Percentiles rank a stretch among this genome's conserved stretches.
phyloP scores from a whole-genome alignment of 805 yeast species.

The Naumovozyma baii region DNA sequence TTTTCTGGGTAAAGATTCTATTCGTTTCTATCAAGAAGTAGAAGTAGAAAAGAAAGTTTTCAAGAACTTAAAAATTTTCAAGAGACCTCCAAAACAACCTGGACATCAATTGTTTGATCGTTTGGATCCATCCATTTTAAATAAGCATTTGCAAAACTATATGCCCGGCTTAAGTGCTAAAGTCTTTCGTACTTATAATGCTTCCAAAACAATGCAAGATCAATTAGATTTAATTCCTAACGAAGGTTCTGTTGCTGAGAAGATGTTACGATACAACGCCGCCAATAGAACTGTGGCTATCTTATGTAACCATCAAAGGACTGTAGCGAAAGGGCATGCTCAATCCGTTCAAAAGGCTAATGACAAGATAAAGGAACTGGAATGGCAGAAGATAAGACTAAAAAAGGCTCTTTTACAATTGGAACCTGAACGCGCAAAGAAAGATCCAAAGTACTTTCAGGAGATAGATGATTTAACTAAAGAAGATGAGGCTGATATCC shows the following conservation, averaged over 20 bases:
- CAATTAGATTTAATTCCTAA: constrained; percentile 78
- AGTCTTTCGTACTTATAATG: constrained; percentile 95
- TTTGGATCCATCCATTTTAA: constrained; percentile 70
- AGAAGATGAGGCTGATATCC: constrained; percentile 54
- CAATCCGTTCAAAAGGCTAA: constrained; percentile 68
- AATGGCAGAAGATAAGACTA: constrained; percentile 71
- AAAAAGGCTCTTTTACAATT: constrained; percentile 61
- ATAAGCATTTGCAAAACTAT: constrained; percentile 79
- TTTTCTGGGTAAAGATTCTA: constrained; percentile 91
- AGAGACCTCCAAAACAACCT: constrained; percentile 77
- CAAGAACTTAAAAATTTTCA: constrained; percentile 77
- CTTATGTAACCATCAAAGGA: constrained; percentile 92
- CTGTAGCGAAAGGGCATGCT: constrained; percentile 79
- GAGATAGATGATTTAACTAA: constrained; percentile 59
- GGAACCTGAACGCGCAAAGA: constrained; percentile 44
- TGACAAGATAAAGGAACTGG: constrained; percentile 67
- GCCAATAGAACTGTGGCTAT: constrained; percentile 95
- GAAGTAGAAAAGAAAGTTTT: constrained; percentile 88
- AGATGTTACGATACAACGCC: constrained; percentile 79
- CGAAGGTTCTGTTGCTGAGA: constrained; percentile 80
- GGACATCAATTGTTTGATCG: constrained; percentile 92
- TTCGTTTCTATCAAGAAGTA: constrained; percentile 84
- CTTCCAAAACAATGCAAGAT: constrained; percentile 94
- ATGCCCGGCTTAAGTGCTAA: constrained; percentile 93
- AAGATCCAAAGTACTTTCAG: constrained; percentile 49